Percentiles rank a stretch among this genome's conserved stretches.
Evolutionary conservation across 768 basidiomycete species (phyloP).

Genomic region (Auricularia sp.): DNA sequence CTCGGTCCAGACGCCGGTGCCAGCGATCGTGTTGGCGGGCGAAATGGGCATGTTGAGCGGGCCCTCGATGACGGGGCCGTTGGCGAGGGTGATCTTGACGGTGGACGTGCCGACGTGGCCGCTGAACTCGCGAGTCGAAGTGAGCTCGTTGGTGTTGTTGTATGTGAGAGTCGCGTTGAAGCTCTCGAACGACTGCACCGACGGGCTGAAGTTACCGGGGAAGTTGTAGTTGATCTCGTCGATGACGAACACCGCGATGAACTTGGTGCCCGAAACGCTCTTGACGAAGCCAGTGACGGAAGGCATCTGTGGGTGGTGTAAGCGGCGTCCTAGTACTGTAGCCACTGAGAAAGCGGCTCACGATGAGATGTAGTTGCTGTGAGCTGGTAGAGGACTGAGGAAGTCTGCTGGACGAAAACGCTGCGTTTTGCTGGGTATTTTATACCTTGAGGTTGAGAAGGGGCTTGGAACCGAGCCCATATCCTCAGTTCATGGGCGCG

Average conservation of each 20-base stretch:
- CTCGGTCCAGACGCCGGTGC: not conserved
- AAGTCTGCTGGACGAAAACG: too few relatives aligned
- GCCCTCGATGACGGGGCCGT: slow-evolving; percentile 1
- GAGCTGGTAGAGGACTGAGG: too few relatives aligned
- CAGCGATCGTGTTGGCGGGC: not conserved
- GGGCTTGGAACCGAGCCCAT: too few relatives aligned
- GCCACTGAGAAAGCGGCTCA: too few relatives aligned
- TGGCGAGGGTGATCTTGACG: not conserved
- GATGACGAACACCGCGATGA: not conserved
- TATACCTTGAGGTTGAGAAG: too few relatives aligned
- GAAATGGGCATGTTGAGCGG: not conserved
- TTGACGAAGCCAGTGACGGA: not conserved
- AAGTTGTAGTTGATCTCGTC: not conserved
- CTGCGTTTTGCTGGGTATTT: too few relatives aligned
- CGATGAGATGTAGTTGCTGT: too few relatives aligned
- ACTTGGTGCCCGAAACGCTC: slow-evolving; percentile 1
- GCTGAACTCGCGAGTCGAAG: not conserved
- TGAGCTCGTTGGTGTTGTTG: not conserved
- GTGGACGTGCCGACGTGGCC: not conserved
- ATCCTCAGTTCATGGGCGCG: too few relatives aligned
- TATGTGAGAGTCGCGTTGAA: not conserved
- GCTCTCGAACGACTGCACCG: not conserved
- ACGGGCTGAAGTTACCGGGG: not conserved
- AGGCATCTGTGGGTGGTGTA: not conserved
- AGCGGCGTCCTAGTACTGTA: too few relatives aligned